These are phyloP conservation scores for Mangifera indica DNA, from an alignment of 345 rosid species.

Conservation along the genomic window DNA sequence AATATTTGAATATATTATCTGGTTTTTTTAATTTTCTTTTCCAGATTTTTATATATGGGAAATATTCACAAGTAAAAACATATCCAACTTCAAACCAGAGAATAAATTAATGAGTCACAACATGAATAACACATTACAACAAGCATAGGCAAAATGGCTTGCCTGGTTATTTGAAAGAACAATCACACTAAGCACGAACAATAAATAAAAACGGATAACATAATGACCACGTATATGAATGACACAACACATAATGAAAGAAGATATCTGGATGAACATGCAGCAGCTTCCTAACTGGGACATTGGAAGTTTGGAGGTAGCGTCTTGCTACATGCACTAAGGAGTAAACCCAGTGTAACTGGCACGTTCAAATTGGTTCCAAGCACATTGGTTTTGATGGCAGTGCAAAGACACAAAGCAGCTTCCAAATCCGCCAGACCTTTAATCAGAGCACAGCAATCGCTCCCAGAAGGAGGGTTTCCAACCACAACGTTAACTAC, in stretches of 20 bases:
- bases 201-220: not conserved
- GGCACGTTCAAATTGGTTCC: constrained; percentile 49
- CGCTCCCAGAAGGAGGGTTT: constrained; percentile 30
- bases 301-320: constrained; percentile 56
- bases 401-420: constrained; percentile 61
- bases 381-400: constrained; percentile 54
- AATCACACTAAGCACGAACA: not conserved
- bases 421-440: constrained; percentile 52
- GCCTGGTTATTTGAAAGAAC: constrained; percentile 15
- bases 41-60: not conserved
- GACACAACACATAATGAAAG: not conserved
- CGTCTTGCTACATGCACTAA: constrained; percentile 42
- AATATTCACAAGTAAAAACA: not conserved
- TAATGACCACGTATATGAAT: not conserved
- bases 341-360: constrained; percentile 33
- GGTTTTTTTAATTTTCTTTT: too few relatives aligned
- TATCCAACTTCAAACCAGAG: not conserved
- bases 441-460: constrained; percentile 48
- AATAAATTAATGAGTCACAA: not conserved
- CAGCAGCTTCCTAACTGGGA: not conserved
- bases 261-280: not conserved
- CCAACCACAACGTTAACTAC: constrained; percentile 32
- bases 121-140: constrained; percentile 1
- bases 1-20: too few relatives aligned
- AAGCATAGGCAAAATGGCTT: constrained; percentile 4